A percentile compares a stretch with the other conserved stretches of the same genome.
phyloP scores from a whole-genome alignment of 164 flowering plant genomes.

The Vitis cinerea region DNA sequence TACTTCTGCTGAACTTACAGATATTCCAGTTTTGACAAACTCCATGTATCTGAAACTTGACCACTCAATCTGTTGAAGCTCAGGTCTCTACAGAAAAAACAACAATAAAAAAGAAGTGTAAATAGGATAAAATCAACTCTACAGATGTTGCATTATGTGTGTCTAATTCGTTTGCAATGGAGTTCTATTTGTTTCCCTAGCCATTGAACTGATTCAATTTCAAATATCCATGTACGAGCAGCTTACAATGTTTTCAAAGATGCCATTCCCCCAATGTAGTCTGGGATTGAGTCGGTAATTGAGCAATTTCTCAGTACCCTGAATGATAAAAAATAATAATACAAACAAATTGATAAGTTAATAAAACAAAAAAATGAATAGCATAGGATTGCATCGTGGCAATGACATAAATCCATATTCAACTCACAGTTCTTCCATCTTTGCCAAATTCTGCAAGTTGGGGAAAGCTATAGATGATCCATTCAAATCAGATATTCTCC shows the following conservation, averaged over 20 bases:
- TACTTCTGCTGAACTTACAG: constrained; percentile 30
- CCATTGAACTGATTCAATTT: too few species aligned
- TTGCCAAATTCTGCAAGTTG: constrained; percentile 35
- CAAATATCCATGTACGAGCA: not conserved
- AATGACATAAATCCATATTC: not conserved
- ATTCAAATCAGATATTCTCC: constrained; percentile 82
- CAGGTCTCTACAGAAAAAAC: constrained; percentile 49
- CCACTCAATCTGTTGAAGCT: constrained; percentile 64
- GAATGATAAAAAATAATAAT: constrained; percentile 14
- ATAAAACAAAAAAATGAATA: not conserved
- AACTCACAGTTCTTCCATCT: constrained; percentile 56
- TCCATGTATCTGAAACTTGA: constrained; percentile 33
- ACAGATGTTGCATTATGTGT: too few species aligned
- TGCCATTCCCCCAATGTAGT: constrained; percentile 39
- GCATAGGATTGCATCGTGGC: not conserved
- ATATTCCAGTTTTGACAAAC: constrained; percentile 14
- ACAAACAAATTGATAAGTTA: not conserved
- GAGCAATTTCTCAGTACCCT: constrained; percentile 75
- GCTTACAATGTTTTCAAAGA: constrained; percentile 52
- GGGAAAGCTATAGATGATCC: constrained; percentile 56
- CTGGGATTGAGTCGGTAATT: constrained; percentile 58
- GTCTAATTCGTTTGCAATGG: too few species aligned
- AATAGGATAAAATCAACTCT: not conserved
- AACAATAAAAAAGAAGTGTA: not conserved
- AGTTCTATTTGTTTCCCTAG: too few species aligned